These are phyloP conservation scores for Adansonia grandidieri DNA, from an alignment of 441 rosid species.

Conservation along the genomic window DNA sequence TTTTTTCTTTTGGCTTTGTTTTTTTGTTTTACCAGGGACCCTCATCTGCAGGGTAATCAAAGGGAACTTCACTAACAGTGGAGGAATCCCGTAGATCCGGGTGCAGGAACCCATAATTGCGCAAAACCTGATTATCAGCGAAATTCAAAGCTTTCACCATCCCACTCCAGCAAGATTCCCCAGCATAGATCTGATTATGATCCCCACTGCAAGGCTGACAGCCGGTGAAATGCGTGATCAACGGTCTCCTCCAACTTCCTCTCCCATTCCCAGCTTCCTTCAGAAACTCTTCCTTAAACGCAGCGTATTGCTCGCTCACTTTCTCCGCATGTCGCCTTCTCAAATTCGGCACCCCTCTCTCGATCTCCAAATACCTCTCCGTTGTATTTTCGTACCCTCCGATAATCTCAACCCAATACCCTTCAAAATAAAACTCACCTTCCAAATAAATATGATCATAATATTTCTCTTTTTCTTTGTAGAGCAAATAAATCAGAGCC, in stretches of 20 bases:
- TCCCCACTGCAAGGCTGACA: constrained; percentile 90
- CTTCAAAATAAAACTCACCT: constrained; percentile 71
- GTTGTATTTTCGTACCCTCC: constrained; percentile 56
- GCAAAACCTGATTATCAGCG: constrained; percentile 83
- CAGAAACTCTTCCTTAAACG: constrained; percentile 56
- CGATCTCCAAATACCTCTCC: constrained; percentile 59
- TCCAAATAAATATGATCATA: constrained; percentile 72
- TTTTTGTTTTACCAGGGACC: constrained; percentile 45
- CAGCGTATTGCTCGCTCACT: constrained; percentile 75
- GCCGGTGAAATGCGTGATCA: constrained; percentile 87
- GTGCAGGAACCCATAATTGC: constrained; percentile 66
- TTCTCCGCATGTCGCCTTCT: constrained; percentile 86
- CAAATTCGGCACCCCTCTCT: constrained; percentile 45
- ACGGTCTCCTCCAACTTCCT: constrained; percentile 73
- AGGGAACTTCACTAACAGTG: constrained; percentile 57
- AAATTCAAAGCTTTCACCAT: constrained; percentile 79
- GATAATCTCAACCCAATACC: constrained; percentile 79
- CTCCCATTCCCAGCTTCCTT: constrained; percentile 54
- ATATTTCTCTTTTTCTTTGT: constrained; percentile 50
- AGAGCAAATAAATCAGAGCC: constrained; percentile 68
- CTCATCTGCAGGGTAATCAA: constrained; percentile 71
- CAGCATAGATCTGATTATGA: constrained; percentile 59
- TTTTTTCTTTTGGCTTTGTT: not conserved
- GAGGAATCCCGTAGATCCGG: constrained; percentile 58
- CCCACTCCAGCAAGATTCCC: constrained; percentile 69